phyloP scores from a whole-genome alignment of 2,329 filamentous ascomycete species.

The Epichloe festucae region DNA sequence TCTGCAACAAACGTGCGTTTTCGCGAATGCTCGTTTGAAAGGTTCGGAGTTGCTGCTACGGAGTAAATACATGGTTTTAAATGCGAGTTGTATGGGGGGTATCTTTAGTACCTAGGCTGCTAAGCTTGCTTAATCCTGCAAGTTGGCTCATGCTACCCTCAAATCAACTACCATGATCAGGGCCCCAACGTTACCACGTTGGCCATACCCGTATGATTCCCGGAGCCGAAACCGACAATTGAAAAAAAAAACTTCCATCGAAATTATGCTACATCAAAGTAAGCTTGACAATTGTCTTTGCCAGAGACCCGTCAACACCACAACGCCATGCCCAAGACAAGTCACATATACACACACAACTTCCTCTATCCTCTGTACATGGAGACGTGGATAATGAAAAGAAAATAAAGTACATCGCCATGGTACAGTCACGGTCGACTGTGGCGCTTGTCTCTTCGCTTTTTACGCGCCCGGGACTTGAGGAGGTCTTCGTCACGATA shows the following conservation, averaged over 20 bases:
- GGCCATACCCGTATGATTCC: background rate
- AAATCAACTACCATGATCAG: background rate
- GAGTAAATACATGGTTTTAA: background rate
- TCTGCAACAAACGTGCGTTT: too few species aligned
- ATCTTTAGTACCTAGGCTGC: background rate
- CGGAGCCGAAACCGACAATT: background rate
- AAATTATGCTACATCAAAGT: background rate
- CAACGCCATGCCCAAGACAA: conserved; percentile 2
- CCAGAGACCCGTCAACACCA: background rate
- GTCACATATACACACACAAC: background rate
- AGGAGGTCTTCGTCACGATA: conserved; percentile 43
- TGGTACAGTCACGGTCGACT: conserved; percentile 23
- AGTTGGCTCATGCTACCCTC: background rate
- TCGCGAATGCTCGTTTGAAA: too few species aligned
- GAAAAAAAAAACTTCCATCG: background rate
- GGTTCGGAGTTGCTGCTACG: too few species aligned
- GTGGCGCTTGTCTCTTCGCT: conserved; percentile 45
- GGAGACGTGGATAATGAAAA: background rate
- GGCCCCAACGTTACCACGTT: background rate
- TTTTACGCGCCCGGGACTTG: conserved; percentile 48
- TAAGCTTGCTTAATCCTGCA: background rate
- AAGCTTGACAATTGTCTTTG: background rate
- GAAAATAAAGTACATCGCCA: background rate
- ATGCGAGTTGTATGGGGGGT: background rate
- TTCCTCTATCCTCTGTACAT: background rate